Conservation (phyloP, 208 protist species). For the Leishmania mexicana region DNA sequence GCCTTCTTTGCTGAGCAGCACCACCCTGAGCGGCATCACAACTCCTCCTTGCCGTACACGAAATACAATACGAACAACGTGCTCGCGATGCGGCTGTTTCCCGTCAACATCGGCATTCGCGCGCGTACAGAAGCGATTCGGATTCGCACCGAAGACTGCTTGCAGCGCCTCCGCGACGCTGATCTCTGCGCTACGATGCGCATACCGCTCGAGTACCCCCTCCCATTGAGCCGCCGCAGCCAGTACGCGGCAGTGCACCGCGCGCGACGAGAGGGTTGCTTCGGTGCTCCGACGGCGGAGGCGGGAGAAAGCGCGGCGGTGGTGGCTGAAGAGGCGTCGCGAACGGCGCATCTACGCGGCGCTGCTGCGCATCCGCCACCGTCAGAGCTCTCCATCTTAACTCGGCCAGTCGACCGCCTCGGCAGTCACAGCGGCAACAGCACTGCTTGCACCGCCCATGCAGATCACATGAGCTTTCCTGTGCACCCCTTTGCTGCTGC, state of each 20-base stretch:
- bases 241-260: conserved; percentile 7
- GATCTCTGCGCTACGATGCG: conserved; percentile 47
- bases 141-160: conserved; percentile 65
- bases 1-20: conserved; percentile 37
- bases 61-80: conserved; percentile 63
- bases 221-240: conserved; percentile 32
- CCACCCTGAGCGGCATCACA: conserved; percentile 64
- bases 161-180: conserved; percentile 51
- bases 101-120: conserved; percentile 63
- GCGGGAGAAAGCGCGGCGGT: background rate
- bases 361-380: conserved; percentile 62
- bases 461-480: conserved; percentile 10
- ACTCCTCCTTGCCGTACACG: conserved; percentile 58
- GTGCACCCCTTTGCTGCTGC: conserved; percentile 16
- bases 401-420: conserved; percentile 44
- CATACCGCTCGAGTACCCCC: conserved; percentile 49
- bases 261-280: background rate
- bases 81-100: conserved; percentile 64
- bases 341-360: conserved; percentile 42
- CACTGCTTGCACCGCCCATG: background rate
- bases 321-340: background rate
- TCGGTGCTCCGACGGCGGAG: background rate
- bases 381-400: conserved; percentile 70
- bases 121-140: conserved; percentile 51
- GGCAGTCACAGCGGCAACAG: background rate